Base-by-base conservation (phyloP, 345 rosid species). In the Aethionema arabicum region DNA sequence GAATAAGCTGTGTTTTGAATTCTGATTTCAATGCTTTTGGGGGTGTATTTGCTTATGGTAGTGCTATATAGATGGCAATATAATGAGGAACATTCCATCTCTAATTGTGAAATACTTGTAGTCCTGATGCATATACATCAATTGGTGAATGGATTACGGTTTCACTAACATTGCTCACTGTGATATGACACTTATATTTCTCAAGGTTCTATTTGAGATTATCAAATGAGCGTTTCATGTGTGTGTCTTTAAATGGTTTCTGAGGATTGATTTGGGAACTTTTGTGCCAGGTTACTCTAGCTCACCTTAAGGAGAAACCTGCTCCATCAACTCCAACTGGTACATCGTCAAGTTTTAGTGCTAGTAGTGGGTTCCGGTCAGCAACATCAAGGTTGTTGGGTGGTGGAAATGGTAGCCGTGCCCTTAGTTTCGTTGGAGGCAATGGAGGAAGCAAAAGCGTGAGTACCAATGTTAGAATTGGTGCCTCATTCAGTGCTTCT, bases 341-440 rank as follows among this genome's bases (percentile, higher is more conserved):
- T 44, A 72, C 95, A 37, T 52, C 87, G 5, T 91, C 98, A 14
- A 69, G 91, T 67, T 83, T 79, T 74, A 80, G 80, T 74, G 84
- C 98, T 10, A 79, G 84, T 67, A 81, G 88, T 15, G 99, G 99
- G 12, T 95, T 90, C 21, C 83, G 93, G 63, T 85, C 93, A 44
- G 97, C 95, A 37, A 96, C 98, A 47, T 91, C 91, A 0, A 85
- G 91, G 76, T 79, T 89, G 72, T 63, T 90, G 69, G 96, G 99
- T 32, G 66, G 82, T 12, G 77, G 98, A 56, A 95, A 90, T 59
- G 99, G 99, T 8, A 79, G 83, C 75, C 95, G 99, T 63, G 76
- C 96, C 1, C 89, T 86, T 69, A 73, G 93, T 72, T 95, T 90
- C 72, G 95, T 79, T 58, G 99, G 91, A 65, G 99, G 95, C 41